These are phyloP conservation scores for Cordyceps farinosa DNA, from an alignment of 2,329 filamentous ascomycete genomes.

Conservation along the genomic window DNA sequence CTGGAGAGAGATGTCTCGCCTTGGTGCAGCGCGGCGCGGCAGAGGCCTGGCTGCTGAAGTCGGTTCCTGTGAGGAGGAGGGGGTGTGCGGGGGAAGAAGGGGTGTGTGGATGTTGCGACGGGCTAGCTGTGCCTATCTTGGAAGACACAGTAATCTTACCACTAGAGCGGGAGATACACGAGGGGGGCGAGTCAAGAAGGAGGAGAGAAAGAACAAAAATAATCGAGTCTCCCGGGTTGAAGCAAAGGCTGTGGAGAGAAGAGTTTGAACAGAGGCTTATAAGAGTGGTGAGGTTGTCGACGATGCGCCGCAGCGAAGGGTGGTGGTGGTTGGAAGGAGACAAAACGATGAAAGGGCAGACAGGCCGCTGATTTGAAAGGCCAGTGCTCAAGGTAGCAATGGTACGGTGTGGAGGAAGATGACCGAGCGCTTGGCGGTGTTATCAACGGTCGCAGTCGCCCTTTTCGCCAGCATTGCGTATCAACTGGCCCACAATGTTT, in stretches of 20 bases:
- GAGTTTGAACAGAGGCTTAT: background rate
- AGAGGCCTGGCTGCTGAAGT: constrained; percentile 2
- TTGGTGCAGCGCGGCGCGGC: constrained; percentile 11
- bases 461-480: too few relatives aligned
- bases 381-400: background rate
- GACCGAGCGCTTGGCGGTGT: too few relatives aligned
- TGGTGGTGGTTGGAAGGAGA: background rate
- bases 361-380: background rate
- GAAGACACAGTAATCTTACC: too few relatives aligned
- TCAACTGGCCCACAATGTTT: too few relatives aligned
- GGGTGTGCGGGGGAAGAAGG: background rate
- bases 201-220: background rate
- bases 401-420: background rate
- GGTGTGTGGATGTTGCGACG: background rate
- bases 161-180: too few relatives aligned
- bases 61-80: background rate
- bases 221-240: too few relatives aligned
- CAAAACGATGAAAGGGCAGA: constrained; percentile 8
- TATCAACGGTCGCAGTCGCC: too few relatives aligned
- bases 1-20: constrained; percentile 14
- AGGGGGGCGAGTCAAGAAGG: too few relatives aligned
- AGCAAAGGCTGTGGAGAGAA: too few relatives aligned
- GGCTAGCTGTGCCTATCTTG: constrained; percentile 2
- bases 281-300: too few relatives aligned
- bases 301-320: background rate